These are phyloP conservation scores for Hypsizygus marmoreus DNA, from an alignment of 768 basidiomycete species.

Conservation along the genomic window DNA sequence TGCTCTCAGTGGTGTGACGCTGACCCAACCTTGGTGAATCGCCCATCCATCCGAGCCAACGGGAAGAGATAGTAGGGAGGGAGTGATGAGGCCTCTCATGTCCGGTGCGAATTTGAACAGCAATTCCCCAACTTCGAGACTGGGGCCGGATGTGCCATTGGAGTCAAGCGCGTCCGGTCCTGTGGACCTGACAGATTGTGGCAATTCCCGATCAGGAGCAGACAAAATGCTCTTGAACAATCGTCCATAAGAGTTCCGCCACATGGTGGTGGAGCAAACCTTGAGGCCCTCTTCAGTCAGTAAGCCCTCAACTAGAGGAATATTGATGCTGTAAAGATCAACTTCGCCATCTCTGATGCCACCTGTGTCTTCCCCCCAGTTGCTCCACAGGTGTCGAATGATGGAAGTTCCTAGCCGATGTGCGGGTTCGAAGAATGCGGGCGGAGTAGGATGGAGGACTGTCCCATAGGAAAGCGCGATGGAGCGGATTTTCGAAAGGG, in stretches of 20 bases:
- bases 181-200: conserved; percentile 32
- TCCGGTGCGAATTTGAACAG: conserved; percentile 76
- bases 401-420: conserved; percentile 68
- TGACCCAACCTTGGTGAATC: conserved; percentile 64
- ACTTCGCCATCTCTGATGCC: conserved; percentile 65
- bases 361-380: conserved; percentile 76
- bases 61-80: conserved; percentile 59
- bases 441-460: conserved; percentile 68
- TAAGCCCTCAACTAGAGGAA: conserved; percentile 75
- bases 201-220: conserved; percentile 18
- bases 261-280: conserved; percentile 80
- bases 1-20: conserved; percentile 78
- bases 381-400: conserved; percentile 72
- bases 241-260: conserved; percentile 83
- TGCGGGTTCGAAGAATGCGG: conserved; percentile 64
- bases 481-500: conserved; percentile 68
- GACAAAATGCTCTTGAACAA: conserved; percentile 62
- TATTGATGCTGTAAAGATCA: conserved; percentile 85
- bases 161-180: conserved; percentile 43
- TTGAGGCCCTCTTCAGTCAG: conserved; percentile 60
- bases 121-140: conserved; percentile 37
- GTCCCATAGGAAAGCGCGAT: conserved; percentile 91
- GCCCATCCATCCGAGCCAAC: conserved; percentile 85
- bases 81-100: conserved; percentile 67
- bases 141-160: neutral